A percentile compares a stretch with the other conserved stretches of the same genome.
Evolutionary conservation across 1,284 basidiomycete species (phyloP).

Genomic region (Boletus smithii): DNA sequence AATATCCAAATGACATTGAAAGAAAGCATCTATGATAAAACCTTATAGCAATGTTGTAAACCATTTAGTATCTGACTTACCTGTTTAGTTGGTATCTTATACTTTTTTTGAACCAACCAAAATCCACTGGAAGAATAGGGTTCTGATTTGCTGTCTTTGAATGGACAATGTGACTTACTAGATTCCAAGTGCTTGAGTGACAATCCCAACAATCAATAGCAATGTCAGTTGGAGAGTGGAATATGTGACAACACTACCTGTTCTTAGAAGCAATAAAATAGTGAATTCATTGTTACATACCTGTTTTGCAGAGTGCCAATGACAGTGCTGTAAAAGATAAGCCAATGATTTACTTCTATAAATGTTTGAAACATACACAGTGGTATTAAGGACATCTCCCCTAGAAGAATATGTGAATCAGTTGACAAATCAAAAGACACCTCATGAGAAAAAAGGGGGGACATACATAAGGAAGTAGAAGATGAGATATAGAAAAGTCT

Average conservation of each 20-base stretch:
- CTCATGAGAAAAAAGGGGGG: not conserved
- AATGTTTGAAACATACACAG: slow-evolving; percentile 48
- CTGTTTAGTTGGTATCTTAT: slow-evolving; percentile 66
- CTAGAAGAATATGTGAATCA: slow-evolving; percentile 32
- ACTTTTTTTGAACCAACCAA: slow-evolving; percentile 77
- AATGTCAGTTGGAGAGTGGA: slow-evolving; percentile 66
- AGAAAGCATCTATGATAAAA: slow-evolving; percentile 52
- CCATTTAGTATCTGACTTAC: slow-evolving; percentile 34
- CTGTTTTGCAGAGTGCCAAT: slow-evolving; percentile 78
- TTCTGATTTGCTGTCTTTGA: slow-evolving; percentile 1
- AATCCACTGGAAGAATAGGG: slow-evolving; percentile 47
- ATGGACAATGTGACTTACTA: slow-evolving; percentile 46
- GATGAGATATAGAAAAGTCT: slow-evolving; percentile 71
- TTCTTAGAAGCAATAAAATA: not conserved
- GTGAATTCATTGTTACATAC: slow-evolving; percentile 32
- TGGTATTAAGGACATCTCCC: slow-evolving; percentile 73
- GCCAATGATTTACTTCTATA: not conserved
- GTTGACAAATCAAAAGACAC: not conserved
- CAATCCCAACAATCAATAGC: slow-evolving; percentile 74
- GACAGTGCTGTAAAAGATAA: slow-evolving; percentile 52
- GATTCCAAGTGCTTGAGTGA: slow-evolving; percentile 70
- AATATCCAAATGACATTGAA: slow-evolving; percentile 77
- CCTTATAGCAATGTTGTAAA: not conserved
- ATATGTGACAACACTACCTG: slow-evolving; percentile 53
- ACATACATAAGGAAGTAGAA: slow-evolving; percentile 75